Conservation (phyloP, 2,329 filamentous ascomycete species). For the Aspergillus sergii region DNA sequence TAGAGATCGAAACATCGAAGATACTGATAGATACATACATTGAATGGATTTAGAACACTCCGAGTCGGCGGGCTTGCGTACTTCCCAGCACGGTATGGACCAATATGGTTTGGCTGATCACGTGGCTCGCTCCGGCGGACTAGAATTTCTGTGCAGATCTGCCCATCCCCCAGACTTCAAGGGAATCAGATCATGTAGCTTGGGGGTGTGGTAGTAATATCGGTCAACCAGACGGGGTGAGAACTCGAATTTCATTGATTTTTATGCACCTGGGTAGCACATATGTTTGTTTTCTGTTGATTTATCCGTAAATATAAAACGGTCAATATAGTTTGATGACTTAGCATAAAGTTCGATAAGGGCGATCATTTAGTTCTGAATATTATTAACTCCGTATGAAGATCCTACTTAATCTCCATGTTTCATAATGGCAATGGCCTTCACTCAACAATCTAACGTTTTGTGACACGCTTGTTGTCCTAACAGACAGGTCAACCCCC, state of each 20-base stretch:
- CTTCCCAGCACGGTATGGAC: slow-evolving; percentile 28
- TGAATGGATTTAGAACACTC: neutral
- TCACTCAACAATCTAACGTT: neutral
- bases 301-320: neutral
- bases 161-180: slow-evolving; percentile 11
- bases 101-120: slow-evolving; percentile 25
- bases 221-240: neutral
- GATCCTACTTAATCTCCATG: neutral
- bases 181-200: neutral
- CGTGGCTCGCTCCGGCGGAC: slow-evolving; percentile 22
- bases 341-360: slow-evolving; percentile 18
- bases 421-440: neutral
- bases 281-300: neutral
- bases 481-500: neutral
- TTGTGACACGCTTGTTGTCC: neutral
- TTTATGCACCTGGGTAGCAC: neutral
- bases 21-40: neutral
- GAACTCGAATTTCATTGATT: neutral
- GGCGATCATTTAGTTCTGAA: slow-evolving; percentile 18
- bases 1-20: neutral
- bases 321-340: slow-evolving; percentile 8
- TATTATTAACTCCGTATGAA: slow-evolving; percentile 3
- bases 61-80: slow-evolving; percentile 21
- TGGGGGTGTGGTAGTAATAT: neutral
- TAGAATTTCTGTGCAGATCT: slow-evolving; percentile 16